Base-by-base conservation (phyloP, 495 filamentous ascomycete species). In the Hypoxylon subgilvum region DNA sequence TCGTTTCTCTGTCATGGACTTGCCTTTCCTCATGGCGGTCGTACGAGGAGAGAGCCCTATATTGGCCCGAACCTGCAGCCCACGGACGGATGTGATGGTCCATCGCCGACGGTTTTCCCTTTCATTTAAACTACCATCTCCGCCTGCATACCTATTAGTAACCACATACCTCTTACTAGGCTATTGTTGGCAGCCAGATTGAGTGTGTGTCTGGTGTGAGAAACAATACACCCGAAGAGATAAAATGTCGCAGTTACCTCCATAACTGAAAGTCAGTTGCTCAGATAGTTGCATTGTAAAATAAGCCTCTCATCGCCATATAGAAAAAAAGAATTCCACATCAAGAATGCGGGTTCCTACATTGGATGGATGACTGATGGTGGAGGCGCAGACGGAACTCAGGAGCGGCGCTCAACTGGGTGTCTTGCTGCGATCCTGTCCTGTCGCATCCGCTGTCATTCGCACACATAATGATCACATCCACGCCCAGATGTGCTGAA, bases 341-440 rank as follows among this genome's bases (percentile, higher is more conserved):
- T 21, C 17, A 40, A 18, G 21, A 23, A 49, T 53, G 48, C 48
- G 40, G 18, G 27, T 38, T 43, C 48, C 42, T 44, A 57, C 36
- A 31, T 18, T 42, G 43, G 48, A 47, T 38, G 35, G 48, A 47
- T 38, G 35, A 52, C 57, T 38, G 35, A 52, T 63, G 10, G 34
- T 43, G 36, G 48, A 57, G 27, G 53, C 34, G 36, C 31, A 43
- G 47, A 44, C 38, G 43, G 27, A 41, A 49, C 36, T 38, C 48
- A 57, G 60, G 60, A 63, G 60, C 48, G 53, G 53, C 48, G 60
- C 60, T 63, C 60, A 53, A 63, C 60, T 57, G 53, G n/a, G n/a
- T 54, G 48, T 63, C 47, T 57, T 31, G 47, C 60, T 48, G 58
- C 31, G 28, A 27, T 27, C 23, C 23, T n/a, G 46, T 54, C 46